Conservation (phyloP, 495 filamentous ascomycete genomes). For the Neurospora sp. region DNA sequence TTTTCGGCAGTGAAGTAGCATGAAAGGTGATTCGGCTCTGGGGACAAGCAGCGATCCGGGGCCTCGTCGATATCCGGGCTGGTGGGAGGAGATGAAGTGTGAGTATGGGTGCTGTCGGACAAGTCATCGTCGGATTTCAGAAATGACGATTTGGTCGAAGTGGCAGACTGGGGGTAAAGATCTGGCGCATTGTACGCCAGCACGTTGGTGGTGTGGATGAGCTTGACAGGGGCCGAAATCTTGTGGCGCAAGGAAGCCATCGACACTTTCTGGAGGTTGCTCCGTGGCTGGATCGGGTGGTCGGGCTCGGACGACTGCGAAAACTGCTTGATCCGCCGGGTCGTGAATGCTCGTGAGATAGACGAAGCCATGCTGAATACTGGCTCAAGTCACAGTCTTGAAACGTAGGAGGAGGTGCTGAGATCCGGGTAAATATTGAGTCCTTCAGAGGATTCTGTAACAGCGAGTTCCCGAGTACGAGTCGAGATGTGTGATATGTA, state of each 20-base stretch:
- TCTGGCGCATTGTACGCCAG: conserved; percentile 88
- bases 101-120: conserved; percentile 50
- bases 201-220: conserved; percentile 93
- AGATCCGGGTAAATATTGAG: not conserved
- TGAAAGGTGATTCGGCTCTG: conserved; percentile 68
- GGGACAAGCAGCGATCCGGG: conserved; percentile 44
- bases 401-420: not conserved
- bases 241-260: conserved; percentile 40
- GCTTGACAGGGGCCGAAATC: conserved; percentile 79
- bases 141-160: conserved; percentile 46
- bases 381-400: not conserved
- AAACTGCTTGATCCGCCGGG: conserved; percentile 37
- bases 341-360: conserved; percentile 59
- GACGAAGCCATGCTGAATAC: conserved; percentile 20
- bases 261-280: conserved; percentile 33
- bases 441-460: not conserved
- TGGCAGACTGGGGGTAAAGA: conserved; percentile 45
- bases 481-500: not conserved
- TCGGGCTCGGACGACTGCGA: conserved; percentile 18
- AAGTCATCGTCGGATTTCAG: conserved; percentile 41
- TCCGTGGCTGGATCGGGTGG: conserved; percentile 29
- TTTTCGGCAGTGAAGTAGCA: conserved; percentile 59
- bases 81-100: conserved; percentile 49
- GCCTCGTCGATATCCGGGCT: conserved; percentile 64
- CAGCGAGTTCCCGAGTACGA: not conserved